Evolutionary conservation across 257 asterid genomes (phyloP).

Genomic region (Rehmannia glutinosa): DNA sequence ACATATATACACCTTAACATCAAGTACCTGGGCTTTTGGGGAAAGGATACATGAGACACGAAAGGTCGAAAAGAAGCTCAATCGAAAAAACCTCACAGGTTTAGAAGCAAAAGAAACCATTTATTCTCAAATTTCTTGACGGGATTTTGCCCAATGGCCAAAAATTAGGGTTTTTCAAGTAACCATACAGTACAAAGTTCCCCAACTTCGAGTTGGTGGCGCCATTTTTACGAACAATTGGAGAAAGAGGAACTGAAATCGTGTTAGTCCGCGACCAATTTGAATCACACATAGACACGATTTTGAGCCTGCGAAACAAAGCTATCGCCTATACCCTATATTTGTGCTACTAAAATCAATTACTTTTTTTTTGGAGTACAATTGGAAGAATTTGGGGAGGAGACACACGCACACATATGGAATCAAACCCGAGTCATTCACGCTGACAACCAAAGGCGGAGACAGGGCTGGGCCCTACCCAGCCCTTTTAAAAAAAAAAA

Average conservation of each 20-base stretch:
- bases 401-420: too few species aligned
- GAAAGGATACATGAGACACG: conserved; percentile 30
- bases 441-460: too few species aligned
- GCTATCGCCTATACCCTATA: too few species aligned
- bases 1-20: not conserved
- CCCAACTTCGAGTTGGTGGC: conserved; percentile 17
- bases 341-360: not conserved
- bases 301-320: too few species aligned
- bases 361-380: too few species aligned
- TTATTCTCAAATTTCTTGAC: not conserved
- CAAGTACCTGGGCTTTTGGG: conserved; percentile 35
- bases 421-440: too few species aligned
- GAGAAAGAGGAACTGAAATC: conserved; percentile 2
- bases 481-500: too few species aligned
- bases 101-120: conserved; percentile 41
- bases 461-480: too few species aligned
- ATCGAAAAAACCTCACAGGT: conserved; percentile 22
- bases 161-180: conserved; percentile 29
- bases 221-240: conserved; percentile 23
- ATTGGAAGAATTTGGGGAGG: too few species aligned
- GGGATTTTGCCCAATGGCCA: not conserved
- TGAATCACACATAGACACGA: too few species aligned
- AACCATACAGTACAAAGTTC: not conserved
- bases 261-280: not conserved
- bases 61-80: conserved; percentile 16